Conservation (phyloP, 75 land plant species). For the Selaginella moellendorffii region DNA sequence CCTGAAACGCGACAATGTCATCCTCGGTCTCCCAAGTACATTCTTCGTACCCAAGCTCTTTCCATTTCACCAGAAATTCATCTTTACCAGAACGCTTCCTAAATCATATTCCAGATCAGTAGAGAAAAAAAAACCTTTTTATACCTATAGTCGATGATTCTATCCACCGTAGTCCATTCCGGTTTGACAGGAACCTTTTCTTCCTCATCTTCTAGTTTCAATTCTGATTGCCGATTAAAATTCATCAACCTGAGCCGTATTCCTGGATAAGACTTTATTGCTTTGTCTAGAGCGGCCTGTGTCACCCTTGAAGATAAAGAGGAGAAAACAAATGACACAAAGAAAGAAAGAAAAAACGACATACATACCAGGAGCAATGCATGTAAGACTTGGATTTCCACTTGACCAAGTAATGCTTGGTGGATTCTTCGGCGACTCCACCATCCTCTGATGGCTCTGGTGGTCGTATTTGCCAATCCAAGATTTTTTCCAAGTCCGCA, state of each 20-base stretch:
- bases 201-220: constrained; percentile 38
- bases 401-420: constrained; percentile 86
- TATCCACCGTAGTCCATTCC: constrained; percentile 98
- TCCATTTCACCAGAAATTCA: constrained; percentile 92
- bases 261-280: constrained; percentile 56
- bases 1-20: constrained; percentile 71
- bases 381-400: constrained; percentile 87
- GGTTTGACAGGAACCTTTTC: constrained; percentile 77
- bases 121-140: neutral
- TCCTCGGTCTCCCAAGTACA: constrained; percentile 86
- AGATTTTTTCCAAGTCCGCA: constrained; percentile 72
- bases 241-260: constrained; percentile 59
- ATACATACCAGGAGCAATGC: constrained; percentile 82
- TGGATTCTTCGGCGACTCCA: constrained; percentile 25
- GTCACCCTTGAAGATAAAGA: constrained; percentile 44
- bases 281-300: constrained; percentile 52
- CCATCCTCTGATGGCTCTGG: constrained; percentile 23
- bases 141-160: constrained; percentile 80
- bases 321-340: neutral
- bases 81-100: neutral
- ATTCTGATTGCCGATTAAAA: constrained; percentile 58
- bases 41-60: constrained; percentile 90
- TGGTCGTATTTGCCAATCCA: constrained; percentile 77
- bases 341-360: neutral
- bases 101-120: neutral